Evolutionary conservation across 768 basidiomycete genomes (phyloP).

Genomic region (Naganishia vishniacii): DNA sequence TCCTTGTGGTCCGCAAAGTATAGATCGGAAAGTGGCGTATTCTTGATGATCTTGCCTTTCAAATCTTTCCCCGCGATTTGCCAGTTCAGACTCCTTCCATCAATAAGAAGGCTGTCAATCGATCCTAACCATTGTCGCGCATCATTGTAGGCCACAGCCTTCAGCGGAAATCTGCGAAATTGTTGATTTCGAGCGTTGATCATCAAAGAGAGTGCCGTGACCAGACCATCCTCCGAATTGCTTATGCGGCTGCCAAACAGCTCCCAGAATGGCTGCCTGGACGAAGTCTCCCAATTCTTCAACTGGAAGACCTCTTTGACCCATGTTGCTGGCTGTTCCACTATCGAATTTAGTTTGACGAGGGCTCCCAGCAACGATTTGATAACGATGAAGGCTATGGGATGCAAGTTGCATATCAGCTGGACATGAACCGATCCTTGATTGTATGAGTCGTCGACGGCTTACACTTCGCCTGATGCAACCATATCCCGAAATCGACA

Average conservation of each 20-base stretch:
- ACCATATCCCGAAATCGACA: not conserved
- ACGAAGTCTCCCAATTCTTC: not conserved
- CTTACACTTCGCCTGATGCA: not conserved
- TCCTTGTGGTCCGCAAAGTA: not conserved
- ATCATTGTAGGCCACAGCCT: not conserved
- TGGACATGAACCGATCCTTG: not conserved
- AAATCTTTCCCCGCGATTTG: not conserved
- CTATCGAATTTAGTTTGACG: not conserved
- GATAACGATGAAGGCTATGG: not conserved
- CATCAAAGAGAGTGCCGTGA: not conserved
- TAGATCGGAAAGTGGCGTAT: not conserved
- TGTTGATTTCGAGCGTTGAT: not conserved
- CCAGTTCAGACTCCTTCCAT: constrained; percentile 5
- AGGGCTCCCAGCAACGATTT: not conserved
- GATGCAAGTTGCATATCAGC: not conserved
- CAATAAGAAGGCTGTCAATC: not conserved
- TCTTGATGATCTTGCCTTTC: not conserved
- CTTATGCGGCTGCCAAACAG: not conserved
- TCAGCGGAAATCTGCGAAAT: not conserved
- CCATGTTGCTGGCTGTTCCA: not conserved
- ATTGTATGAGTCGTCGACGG: not conserved
- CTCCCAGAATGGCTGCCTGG: not conserved
- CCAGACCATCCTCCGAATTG: not conserved
- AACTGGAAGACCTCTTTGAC: not conserved
- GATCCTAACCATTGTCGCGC: not conserved